Evolutionary conservation across 1,284 basidiomycete genomes (phyloP).

Genomic region (Gomphus bonarii): DNA sequence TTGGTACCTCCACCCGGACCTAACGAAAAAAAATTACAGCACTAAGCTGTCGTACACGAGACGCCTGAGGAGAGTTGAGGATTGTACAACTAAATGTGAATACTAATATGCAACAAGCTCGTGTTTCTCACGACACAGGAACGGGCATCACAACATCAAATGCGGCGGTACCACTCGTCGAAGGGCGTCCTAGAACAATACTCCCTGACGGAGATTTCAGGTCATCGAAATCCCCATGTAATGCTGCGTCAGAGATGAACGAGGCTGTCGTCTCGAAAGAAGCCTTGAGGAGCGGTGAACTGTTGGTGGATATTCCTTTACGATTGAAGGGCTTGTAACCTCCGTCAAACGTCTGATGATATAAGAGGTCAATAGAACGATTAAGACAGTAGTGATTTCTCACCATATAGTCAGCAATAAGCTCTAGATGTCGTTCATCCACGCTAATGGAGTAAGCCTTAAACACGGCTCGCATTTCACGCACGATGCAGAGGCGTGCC

Average conservation of each 20-base stretch:
- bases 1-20: no score
- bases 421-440: constrained; percentile 86
- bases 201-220: constrained; percentile 82
- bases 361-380: constrained; percentile 7
- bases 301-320: constrained; percentile 84
- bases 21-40: no score
- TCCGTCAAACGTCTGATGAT: constrained; percentile 82
- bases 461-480: constrained; percentile 89
- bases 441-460: constrained; percentile 97
- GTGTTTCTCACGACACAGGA: background rate
- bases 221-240: constrained; percentile 93
- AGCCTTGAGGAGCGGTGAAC: constrained; percentile 92
- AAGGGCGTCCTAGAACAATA: constrained; percentile 85
- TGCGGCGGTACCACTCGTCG: constrained; percentile 76
- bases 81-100: no score
- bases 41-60: no score
- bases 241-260: constrained; percentile 89
- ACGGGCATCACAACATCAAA: constrained; percentile 73
- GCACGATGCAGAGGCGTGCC: constrained; percentile 85
- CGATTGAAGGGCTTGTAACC: constrained; percentile 98
- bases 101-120: background rate
- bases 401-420: constrained; percentile 99
- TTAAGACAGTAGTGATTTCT: constrained; percentile 20
- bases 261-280: constrained; percentile 97
- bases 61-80: no score